Evolutionary conservation across 768 basidiomycete genomes (phyloP), one percentile per base, ranked within the genome.

Genomic region (Termitomyces sp.): DNA sequence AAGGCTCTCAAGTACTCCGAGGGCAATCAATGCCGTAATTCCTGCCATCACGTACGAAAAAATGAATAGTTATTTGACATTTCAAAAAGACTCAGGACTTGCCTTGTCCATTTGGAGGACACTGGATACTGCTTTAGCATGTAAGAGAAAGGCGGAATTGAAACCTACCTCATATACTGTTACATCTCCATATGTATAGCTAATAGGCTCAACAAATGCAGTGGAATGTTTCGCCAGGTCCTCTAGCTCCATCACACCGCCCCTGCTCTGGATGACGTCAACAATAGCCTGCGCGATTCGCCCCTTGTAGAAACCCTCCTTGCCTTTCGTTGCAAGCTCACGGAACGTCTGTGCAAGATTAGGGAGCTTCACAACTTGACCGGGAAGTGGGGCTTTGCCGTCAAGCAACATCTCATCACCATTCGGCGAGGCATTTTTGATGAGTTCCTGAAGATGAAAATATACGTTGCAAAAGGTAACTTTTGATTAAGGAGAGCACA

Each of bases 91-190:
- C 21, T 2, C 12, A n/a, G 2, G 14, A 1, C 21, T 41, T 53
- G 75, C 95, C 96, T 82, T 98, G 95, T 9, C 96, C 95, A 68
- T 97, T 98, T 0, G 96, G 96, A 8, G 95, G 96, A 65, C 94
- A 96, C 92, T 43, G 6, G 44, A 16, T 40, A 37, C 50, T n/a
- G 51, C 37, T 38, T 63, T 53, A 19, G 12, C n/a, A 11, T 12
- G 25, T n/a, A 5, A 21, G 3, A 55, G 52, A 46, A 10, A 37
- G 43, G 14, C n/a, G 29, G 4, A 16, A 12, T 8, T 51, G 10
- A 37, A 32, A n/a, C 38, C 59, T 63, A 90, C 94, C 82, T 99
- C 96, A 69, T 93, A 93, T 0, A 98, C 77, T 0, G 94, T 93
- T 7, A 98, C 89, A 57, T 94, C 77, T 19, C 80, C 87, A 63